Conservation (phyloP, 129 eudicot genomes). For the sunflower (Helianthus annuus) region HanXRQr2.0-SUNRISE NC_035448.2:17016005-17016504, state of each 20-base stretch:
- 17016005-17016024: slow-evolving; percentile 62
- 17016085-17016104: slow-evolving; percentile 80
- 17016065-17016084: slow-evolving; percentile 72
- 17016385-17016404: not conserved
- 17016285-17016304: too few species aligned
- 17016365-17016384: not conserved
- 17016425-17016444: too few species aligned
- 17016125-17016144: slow-evolving; percentile 74
- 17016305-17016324: not conserved
- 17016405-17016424: not conserved
- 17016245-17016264: not conserved
- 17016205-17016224: too few species aligned
- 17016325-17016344: not conserved
- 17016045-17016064: slow-evolving; percentile 62
- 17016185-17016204: too few species aligned
- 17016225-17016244: too few species aligned
- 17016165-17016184: not conserved
- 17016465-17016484: too few species aligned
- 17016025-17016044: slow-evolving; percentile 64
- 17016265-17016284: too few species aligned
- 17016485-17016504: too few species aligned
- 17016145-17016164: slow-evolving; percentile 91
- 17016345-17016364: too few species aligned
- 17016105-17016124: slow-evolving; percentile 70
- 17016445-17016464: too few species aligned